These are phyloP conservation scores for Theobroma cacao DNA, from an alignment of 345 rosid genomes.

Conservation along the genomic window DNA sequence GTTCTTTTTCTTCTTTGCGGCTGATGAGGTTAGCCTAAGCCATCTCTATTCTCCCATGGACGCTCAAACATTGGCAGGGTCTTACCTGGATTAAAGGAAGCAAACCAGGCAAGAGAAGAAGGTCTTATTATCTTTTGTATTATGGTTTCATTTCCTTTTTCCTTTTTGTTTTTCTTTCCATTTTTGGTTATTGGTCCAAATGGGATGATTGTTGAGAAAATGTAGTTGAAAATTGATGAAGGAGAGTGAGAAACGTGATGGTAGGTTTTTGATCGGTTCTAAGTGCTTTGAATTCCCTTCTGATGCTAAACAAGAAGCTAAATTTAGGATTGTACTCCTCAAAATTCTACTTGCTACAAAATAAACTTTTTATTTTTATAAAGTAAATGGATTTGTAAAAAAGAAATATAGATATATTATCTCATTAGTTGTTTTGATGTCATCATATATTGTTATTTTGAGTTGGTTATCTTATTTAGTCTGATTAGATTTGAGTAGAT, in stretches of 20 bases:
- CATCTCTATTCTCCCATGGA: conserved; percentile 19
- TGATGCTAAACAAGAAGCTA: conserved; percentile 4
- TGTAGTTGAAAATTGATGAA: conserved; percentile 26
- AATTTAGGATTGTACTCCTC: conserved; percentile 10
- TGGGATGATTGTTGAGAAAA: conserved; percentile 13
- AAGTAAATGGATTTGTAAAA: too few relatives aligned
- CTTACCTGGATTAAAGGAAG: conserved; percentile 31
- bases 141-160: background rate
- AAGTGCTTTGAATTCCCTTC: background rate
- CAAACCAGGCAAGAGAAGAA: conserved; percentile 49
- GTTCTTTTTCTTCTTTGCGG: background rate
- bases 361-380: too few relatives aligned
- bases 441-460: too few relatives aligned
- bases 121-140: conserved; percentile 30
- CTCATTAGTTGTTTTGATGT: too few relatives aligned
- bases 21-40: conserved; percentile 1
- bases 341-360: background rate
- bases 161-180: conserved; percentile 20
- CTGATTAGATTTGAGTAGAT: too few relatives aligned
- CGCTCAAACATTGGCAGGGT: background rate
- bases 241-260: conserved; percentile 23
- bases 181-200: conserved; percentile 22
- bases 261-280: conserved; percentile 1
- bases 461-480: too few relatives aligned
- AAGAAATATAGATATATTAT: too few relatives aligned